Base-by-base conservation (phyloP, 352 stramenopile genomes). In the Globisporangium yorkense region DNA sequence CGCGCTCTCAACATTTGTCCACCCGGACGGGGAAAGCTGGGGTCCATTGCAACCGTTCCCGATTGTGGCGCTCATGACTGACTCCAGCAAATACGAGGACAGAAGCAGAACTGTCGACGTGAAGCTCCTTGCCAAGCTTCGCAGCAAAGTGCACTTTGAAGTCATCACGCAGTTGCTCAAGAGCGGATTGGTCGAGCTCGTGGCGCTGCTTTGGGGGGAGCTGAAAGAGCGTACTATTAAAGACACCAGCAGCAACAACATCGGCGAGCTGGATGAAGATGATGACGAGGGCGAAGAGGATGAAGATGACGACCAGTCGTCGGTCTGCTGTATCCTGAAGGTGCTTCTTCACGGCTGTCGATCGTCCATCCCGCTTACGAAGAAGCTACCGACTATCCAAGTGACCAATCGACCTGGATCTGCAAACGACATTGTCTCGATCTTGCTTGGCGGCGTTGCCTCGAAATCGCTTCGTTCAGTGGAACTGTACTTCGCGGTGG, bases 121-220 rank as follows among this genome's bases (percentile, higher is more conserved):
- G 3, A 67, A 67, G 24, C 56, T 56, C 15, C 21, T 67, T 15
- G 63, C 56, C 33, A 67, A 52, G 33, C 67, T 90, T 24, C 80
- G 83, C 2, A 71, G 87, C 20, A 88, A 89, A 67, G 66, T 90
- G 16, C 80, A 93, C 47, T 69, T 72, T 2, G 75, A 91, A 68
- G 77, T 90, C n/a, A 76, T 74, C 0, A 65, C 64, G 3, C 75
- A 87, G 39, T 66, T 91, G 21, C 41, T 88, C 2, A 75, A 70
- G 27, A 74, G 51, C 33, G 84, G 79, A 0, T 52, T 89, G 2
- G 45, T 61, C 15, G 73, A 84, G 53, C 62, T 93, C 0, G 43
- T 89, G 10, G 53, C 66, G 2, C 59, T 89, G 5, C 65, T 93
- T 0, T 64, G 64, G 13, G 67, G 76, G 40, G 77, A 89, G 61